These are phyloP conservation scores for Monilinia fructicola DNA, from an alignment of 2,329 filamentous ascomycete species.

Conservation along the genomic window DNA sequence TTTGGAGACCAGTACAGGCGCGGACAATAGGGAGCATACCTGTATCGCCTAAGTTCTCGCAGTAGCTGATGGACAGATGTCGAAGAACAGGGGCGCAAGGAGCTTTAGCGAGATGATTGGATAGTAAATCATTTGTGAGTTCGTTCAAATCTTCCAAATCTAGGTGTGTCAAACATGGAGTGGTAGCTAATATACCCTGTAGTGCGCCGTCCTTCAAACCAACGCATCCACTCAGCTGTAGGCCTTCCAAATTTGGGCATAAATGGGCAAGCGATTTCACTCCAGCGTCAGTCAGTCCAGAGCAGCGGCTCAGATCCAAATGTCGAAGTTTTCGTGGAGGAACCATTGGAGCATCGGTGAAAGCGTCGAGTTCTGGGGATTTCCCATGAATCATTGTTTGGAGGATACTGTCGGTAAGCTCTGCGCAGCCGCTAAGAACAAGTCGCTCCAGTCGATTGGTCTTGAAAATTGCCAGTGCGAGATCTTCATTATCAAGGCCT, in stretches of 20 bases:
- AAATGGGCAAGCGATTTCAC: constrained; percentile 71
- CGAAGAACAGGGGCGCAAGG: constrained; percentile 70
- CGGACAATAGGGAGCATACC: constrained; percentile 84
- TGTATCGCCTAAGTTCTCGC: constrained; percentile 77
- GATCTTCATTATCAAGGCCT: constrained; percentile 72
- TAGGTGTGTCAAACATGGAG: constrained; percentile 76
- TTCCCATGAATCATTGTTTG: constrained; percentile 72
- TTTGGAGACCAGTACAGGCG: constrained; percentile 66
- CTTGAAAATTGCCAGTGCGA: constrained; percentile 73
- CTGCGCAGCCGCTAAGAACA: constrained; percentile 74
- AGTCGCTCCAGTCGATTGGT: constrained; percentile 82
- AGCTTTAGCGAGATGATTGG: constrained; percentile 70
- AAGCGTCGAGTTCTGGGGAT: constrained; percentile 74
- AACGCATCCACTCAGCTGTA: constrained; percentile 79
- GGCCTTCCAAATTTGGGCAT: constrained; percentile 75
- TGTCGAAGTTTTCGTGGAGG: constrained; percentile 77
- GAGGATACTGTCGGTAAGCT: constrained; percentile 73
- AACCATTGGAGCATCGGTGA: constrained; percentile 74
- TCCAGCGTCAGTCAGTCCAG: constrained; percentile 68
- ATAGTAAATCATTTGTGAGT: constrained; percentile 72
- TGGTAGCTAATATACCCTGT: constrained; percentile 68
- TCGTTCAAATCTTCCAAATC: constrained; percentile 83
- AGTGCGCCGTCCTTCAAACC: constrained; percentile 72
- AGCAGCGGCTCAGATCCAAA: constrained; percentile 80
- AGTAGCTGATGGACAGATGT: constrained; percentile 87